These are phyloP conservation scores for Xylaria nigripes DNA, from an alignment of 495 filamentous ascomycete species.

Conservation along the genomic window DNA sequence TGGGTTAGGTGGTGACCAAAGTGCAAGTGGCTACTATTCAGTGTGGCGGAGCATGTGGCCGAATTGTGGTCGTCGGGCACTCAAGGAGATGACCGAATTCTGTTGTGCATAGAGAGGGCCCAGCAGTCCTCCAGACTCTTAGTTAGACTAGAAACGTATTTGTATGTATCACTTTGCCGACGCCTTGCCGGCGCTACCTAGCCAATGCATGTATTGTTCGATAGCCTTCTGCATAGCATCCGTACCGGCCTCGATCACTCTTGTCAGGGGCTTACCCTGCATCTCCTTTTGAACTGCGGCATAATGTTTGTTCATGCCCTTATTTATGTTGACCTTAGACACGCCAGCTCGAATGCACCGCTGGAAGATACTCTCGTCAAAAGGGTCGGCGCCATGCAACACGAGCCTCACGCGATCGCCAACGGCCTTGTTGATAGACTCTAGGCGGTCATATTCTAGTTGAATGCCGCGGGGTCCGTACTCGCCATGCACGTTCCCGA, in stretches of 20 bases:
- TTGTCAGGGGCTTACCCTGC: slow-evolving; percentile 59
- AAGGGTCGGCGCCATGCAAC: slow-evolving; percentile 72
- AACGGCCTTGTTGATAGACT: slow-evolving; percentile 53
- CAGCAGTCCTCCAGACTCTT: too few species aligned
- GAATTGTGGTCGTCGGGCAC: too few species aligned
- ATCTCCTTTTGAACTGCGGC: slow-evolving; percentile 57
- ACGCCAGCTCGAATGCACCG: slow-evolving; percentile 64
- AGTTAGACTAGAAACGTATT: too few species aligned
- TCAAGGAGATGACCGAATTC: too few species aligned
- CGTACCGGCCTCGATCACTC: slow-evolving; percentile 64
- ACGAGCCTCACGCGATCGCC: slow-evolving; percentile 58
- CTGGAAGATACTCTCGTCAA: slow-evolving; percentile 57
- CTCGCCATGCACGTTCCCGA: slow-evolving; percentile 79
- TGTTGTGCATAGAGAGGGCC: too few species aligned
- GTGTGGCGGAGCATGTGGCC: too few species aligned
- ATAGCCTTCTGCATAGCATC: slow-evolving; percentile 66
- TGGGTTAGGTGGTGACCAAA: too few species aligned
- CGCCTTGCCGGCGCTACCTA: slow-evolving; percentile 59
- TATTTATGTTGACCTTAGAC: slow-evolving; percentile 76
- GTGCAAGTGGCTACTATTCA: too few species aligned
- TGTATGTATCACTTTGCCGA: not conserved
- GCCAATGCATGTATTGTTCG: slow-evolving; percentile 64
- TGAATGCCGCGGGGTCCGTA: slow-evolving; percentile 68
- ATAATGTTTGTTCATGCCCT: slow-evolving; percentile 68
- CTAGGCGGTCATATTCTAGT: slow-evolving; percentile 63